Evolutionary conservation across 495 filamentous ascomycete species (phyloP), one percentile per base, ranked within the genome.

Genomic region (Apiosordaria backusii): DNA sequence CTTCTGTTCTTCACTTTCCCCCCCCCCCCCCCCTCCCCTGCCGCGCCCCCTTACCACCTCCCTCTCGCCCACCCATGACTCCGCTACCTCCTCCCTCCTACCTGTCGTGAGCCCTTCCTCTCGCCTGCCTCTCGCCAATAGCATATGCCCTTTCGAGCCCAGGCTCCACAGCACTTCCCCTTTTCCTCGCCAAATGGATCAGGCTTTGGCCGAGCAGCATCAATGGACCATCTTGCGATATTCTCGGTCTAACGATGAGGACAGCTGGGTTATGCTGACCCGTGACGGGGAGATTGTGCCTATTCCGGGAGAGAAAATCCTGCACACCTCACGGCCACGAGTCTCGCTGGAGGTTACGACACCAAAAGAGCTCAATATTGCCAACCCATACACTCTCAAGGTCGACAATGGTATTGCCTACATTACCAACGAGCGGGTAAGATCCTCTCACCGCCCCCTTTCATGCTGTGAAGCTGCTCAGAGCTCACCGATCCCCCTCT

Each of bases 401-500:
- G 80, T 78, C 65, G 79, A 81, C 65, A 79, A 72, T 57, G 81
- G 81, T 35, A 76, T 80, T n/a, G 77, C 90, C 18, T 91, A 90
- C 76, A 88, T 99, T 69, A 97, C 95, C 50, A 99, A 95, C 70
- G 91, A 96, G 77, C 81, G 95, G 76, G 93, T 97, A 80, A 4
- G 50, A 19, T 23, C 57, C 26, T 22, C 26, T 3, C 59, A 25
- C 27, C 27, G 27, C 59, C 26, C 26, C 26, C 29, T 9, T 61
- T 6, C 24, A 6, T 19, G 58, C 23, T 57, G 9, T 23, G 18
- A 35, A 55, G 13, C 57, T 61, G 26, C 26, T 45, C 27, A 61
- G 27, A 61, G 59, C 59, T 61, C 19, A 61, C 59, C 25, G n/a
- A 7, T 25, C 22, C 57, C 69, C 40, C 24, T 19, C 35, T 10